Conservation (phyloP, 768 basidiomycete genomes). For the Mycena sanguinolenta region DNA sequence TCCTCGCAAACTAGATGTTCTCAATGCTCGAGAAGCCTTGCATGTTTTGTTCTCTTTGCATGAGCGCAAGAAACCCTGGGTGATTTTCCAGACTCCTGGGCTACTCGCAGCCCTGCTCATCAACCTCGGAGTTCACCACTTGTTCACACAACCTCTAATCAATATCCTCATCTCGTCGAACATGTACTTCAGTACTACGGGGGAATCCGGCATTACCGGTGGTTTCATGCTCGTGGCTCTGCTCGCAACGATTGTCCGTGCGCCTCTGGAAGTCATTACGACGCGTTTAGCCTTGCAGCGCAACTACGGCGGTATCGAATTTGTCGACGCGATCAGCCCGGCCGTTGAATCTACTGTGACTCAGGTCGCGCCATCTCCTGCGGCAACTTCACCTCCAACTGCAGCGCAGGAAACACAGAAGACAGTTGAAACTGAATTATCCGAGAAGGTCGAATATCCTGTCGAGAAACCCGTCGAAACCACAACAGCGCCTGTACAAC, state of each 20-base stretch:
- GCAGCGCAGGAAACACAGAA: background rate
- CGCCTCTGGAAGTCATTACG: conserved; percentile 44
- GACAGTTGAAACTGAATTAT: background rate
- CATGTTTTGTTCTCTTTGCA: conserved; percentile 68
- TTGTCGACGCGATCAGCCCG: too few relatives aligned
- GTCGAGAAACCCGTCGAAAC: conserved; percentile 2
- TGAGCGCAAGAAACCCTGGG: conserved; percentile 72
- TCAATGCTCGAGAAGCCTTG: conserved; percentile 60
- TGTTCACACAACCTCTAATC: conserved; percentile 47
- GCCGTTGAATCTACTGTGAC: background rate
- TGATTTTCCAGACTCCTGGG: conserved; percentile 67
- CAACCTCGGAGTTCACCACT: conserved; percentile 50
- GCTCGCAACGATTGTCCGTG: conserved; percentile 34
- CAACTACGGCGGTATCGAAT: conserved; percentile 23
- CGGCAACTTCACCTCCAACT: background rate
- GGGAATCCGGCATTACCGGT: background rate
- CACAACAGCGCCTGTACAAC: background rate
- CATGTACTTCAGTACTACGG: background rate
- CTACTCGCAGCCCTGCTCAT: conserved; percentile 59
- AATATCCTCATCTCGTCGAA: conserved; percentile 11
- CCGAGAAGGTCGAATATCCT: background rate
- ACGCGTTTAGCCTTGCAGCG: conserved; percentile 43
- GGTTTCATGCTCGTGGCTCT: conserved; percentile 22
- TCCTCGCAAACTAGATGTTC: conserved; percentile 64
- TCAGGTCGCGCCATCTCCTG: conserved; percentile 2